A percentile compares a stretch with the other conserved stretches of the same genome.
These are phyloP conservation scores for Acer saccharum DNA, from an alignment of 345 rosid genomes.

Conservation along the genomic window DNA sequence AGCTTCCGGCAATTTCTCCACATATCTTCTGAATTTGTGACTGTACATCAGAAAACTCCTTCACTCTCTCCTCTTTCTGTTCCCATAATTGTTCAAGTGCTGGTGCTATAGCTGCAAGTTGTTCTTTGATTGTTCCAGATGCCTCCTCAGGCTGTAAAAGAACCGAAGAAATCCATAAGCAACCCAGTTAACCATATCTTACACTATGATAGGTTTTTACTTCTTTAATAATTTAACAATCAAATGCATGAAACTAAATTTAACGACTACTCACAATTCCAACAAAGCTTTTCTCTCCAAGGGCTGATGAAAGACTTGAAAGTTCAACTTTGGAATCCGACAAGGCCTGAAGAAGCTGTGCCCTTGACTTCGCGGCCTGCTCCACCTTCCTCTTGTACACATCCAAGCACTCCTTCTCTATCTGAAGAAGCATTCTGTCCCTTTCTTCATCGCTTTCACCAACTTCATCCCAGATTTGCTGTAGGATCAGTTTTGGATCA, in stretches of 20 bases:
- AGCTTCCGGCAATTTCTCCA: constrained; percentile 78
- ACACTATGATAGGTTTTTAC: background rate
- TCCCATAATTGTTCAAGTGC: constrained; percentile 87
- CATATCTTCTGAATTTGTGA: constrained; percentile 89
- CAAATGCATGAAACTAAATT: constrained; percentile 6
- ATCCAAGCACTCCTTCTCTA: constrained; percentile 91
- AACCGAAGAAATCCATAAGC: constrained; percentile 22
- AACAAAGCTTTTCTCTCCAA: constrained; percentile 72
- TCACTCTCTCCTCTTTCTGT: constrained; percentile 88
- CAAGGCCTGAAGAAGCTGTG: constrained; percentile 79
- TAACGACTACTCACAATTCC: constrained; percentile 59
- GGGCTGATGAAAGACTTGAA: constrained; percentile 69
- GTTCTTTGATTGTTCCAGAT: constrained; percentile 93
- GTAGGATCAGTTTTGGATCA: constrained; percentile 14
- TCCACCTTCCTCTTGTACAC: constrained; percentile 94
- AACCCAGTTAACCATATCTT: constrained; percentile 5
- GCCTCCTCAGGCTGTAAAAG: constrained; percentile 71
- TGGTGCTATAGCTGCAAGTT: constrained; percentile 92
- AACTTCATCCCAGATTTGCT: constrained; percentile 99
- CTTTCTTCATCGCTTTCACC: constrained; percentile 94
- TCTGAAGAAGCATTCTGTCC: constrained; percentile 91
- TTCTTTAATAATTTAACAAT: constrained; percentile 1
- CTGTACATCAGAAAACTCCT: constrained; percentile 73
- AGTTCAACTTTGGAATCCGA: constrained; percentile 87
- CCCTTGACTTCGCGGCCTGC: constrained; percentile 83